Evolutionary conservation across 2,329 filamentous ascomycete genomes (phyloP).

Genomic region (Graphilbum sp.): DNA sequence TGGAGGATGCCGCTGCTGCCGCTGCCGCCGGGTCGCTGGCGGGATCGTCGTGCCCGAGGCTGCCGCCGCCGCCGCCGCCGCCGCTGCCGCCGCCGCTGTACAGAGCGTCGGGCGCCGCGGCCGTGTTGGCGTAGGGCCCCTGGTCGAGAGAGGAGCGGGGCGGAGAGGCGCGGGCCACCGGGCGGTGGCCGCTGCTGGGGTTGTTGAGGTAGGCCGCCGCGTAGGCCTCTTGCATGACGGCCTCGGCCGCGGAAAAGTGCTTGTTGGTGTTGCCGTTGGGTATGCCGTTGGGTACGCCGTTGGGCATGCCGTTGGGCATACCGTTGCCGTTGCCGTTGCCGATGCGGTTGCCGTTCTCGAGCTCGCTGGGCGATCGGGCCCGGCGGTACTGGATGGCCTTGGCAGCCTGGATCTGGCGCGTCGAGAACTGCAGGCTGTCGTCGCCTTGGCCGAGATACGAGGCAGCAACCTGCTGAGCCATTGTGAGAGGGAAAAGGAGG

Average conservation of each 20-base stretch:
- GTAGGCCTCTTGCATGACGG: neutral
- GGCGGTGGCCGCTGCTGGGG: too few relatives aligned
- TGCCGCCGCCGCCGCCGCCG: neutral
- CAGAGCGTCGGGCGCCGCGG: neutral
- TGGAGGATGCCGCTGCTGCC: neutral
- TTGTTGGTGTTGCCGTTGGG: too few relatives aligned
- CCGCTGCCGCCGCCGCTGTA: neutral
- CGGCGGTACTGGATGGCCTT: neutral
- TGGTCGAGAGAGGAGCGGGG: too few relatives aligned
- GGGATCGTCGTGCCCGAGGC: neutral
- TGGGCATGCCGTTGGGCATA: too few relatives aligned
- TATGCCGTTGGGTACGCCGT: too few relatives aligned
- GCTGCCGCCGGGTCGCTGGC: neutral
- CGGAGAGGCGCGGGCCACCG: neutral
- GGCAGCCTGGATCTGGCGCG: neutral
- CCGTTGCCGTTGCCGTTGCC: neutral
- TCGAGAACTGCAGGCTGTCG: neutral
- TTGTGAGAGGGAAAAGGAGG: too few relatives aligned
- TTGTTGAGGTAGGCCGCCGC: neutral
- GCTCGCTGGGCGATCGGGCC: neutral
- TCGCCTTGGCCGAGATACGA: neutral
- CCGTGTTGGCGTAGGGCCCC: neutral
- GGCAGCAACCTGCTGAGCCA: neutral
- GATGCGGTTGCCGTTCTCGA: neutral
- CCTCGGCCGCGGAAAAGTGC: neutral